Evolutionary conservation across 305 asterid species (phyloP), one percentile per base, ranked within the genome.

Genomic region (Fraxinus latifolia): DNA sequence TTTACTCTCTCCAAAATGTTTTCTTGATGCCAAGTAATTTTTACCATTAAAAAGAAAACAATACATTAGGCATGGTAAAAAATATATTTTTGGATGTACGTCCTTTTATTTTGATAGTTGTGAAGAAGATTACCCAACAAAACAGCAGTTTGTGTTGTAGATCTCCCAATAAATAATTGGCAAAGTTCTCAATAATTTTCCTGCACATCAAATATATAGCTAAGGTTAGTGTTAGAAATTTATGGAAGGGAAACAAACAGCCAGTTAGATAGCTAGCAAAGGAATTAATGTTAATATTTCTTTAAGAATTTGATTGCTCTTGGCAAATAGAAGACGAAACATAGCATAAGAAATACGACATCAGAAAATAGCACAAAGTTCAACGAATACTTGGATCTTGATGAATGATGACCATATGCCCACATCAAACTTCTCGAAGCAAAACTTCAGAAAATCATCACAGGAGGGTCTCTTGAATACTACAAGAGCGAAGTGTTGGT

Each of bases 351-450:
- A 62, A 62, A 62, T 19, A 62, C 12, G 0, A 8, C 31, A 23
- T 7, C 31, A 62, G 71, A 62, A 47, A 62, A 21, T 62, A 62
- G 71, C 32, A 62, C 29, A 60, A 62, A 62, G 33, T 23, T 62
- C 71, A 58, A 58, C 12, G 0, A 53, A 58, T 90, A 95, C 96
- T 91, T 93, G 81, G 97, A 84, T 91, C 98, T 90, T 82, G 98
- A 95, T 55, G 97, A 95, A 89, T 82, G 98, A 95, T 55, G 97
- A 95, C 97, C 98, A 95, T 82, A 95, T 86, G 77, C 88, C 97
- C 70, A 95, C 95, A 81, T 90, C 91, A 82, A 93, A 95, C 85
- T 89, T 91, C 86, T 90, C 89, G 84, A 89, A 91, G 91, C 97
- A 95, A 82, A 95, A 95, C 82, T 87, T 88, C 86, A 95, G 89